Evolutionary conservation across 805 yeast genomes (phyloP), one percentile per base, ranked within the genome.

Genomic region (Ogataea salicorniae): DNA sequence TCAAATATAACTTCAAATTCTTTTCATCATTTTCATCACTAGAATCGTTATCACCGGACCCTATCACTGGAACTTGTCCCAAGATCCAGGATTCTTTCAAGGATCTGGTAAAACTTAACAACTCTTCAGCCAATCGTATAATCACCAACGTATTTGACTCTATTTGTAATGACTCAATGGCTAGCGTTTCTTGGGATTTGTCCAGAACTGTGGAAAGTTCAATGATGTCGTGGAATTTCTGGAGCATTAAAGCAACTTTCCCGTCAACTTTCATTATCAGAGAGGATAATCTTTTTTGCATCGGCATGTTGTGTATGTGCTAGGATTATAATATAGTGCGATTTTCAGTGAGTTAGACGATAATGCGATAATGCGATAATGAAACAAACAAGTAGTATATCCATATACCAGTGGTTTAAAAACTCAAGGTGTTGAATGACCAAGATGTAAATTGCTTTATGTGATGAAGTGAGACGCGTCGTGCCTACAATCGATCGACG

Each of bases 11-110:
- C 15, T 46, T 47, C 33, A 42, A 41, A 62, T 72, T 54, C 56
- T 68, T 34, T 64, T 64, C 46, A 63, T 66, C 33, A 51, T 66
- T 55, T 8, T 41, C 44, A 14, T 51, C 45, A 37, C 41, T 5
- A 37, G 44, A 54, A n/a, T 46, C 58, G 11, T 49, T 53, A 22
- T 53, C 55, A n/a, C 46, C 47, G 4, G 52, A 54, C 15, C 45
- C 48, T 5, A 49, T 41, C 5, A 48, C 46, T 14, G 76, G 76
- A 46, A 78, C 64, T 22, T 79, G 77, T 3, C 81, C 83, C 46
- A 80, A 61, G 37, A 79, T 73, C 84, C 84, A 80, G 4, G 75
- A 70, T 58, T 79, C 84, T 53, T 75, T 74, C 41, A 80, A 60
- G 0, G 71, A 69, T 39, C 79, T 60, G 1, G 82, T 75, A 2